Evolutionary conservation across 1,284 basidiomycete genomes (phyloP).

Genomic region (Cutaneotrichosporon daszewskae): DNA sequence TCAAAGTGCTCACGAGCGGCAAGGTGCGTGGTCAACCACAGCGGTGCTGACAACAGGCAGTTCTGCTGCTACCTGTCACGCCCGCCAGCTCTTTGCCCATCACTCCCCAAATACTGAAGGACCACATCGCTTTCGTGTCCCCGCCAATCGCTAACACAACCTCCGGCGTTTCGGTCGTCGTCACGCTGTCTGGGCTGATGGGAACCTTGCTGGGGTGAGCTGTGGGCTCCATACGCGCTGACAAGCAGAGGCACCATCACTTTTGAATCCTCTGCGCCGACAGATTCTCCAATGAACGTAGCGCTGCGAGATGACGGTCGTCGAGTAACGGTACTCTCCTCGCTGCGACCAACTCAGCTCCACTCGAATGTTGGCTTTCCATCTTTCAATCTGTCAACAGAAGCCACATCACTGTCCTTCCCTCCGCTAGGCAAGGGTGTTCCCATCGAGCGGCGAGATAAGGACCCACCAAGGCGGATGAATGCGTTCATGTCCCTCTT

Average conservation of each 20-base stretch:
- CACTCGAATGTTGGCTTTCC: slow-evolving; percentile 51
- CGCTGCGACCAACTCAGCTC: slow-evolving; percentile 34
- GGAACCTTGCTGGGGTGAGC: slow-evolving; percentile 54
- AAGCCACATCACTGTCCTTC: slow-evolving; percentile 58
- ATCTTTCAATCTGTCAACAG: slow-evolving; percentile 52
- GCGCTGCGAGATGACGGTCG: slow-evolving; percentile 56
- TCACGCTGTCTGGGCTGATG: slow-evolving; percentile 74
- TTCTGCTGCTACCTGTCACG: slow-evolving; percentile 68
- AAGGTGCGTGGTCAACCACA: slow-evolving; percentile 54
- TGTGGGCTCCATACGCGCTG: neutral
- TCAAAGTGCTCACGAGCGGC: slow-evolving; percentile 60
- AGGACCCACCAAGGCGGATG: slow-evolving; percentile 25
- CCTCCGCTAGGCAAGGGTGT: slow-evolving; percentile 52
- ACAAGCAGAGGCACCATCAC: slow-evolving; percentile 12
- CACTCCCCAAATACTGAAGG: slow-evolving; percentile 67
- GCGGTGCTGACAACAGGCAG: slow-evolving; percentile 54
- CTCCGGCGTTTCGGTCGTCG: slow-evolving; percentile 50
- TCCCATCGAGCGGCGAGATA: slow-evolving; percentile 17
- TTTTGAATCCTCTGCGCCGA: slow-evolving; percentile 50
- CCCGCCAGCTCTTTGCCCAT: slow-evolving; percentile 51
- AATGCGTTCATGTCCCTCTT: slow-evolving; percentile 46
- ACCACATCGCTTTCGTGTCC: slow-evolving; percentile 61
- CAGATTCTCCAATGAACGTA: slow-evolving; percentile 58
- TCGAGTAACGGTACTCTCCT: slow-evolving; percentile 46
- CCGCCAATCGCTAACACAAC: slow-evolving; percentile 23